These are phyloP conservation scores for Aspergillus affinis DNA, from an alignment of 495 filamentous ascomycete species.

Conservation along the genomic window DNA sequence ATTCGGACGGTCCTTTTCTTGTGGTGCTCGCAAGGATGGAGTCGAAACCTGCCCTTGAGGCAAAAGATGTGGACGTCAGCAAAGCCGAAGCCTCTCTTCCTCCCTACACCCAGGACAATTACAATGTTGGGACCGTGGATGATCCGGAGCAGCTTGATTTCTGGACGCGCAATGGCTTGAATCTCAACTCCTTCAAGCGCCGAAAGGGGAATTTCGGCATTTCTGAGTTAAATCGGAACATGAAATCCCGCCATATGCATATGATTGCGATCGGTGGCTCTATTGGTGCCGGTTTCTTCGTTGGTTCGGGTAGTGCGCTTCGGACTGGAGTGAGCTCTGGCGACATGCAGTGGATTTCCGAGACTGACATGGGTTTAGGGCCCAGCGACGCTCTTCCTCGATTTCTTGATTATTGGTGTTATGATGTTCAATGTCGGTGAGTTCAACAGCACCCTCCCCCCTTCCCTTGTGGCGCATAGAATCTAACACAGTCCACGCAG, in stretches of 20 bases:
- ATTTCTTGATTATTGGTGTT: constrained; percentile 46
- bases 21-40: background rate
- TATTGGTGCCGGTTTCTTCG: constrained; percentile 56
- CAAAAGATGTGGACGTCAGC: background rate
- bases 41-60: constrained; percentile 1
- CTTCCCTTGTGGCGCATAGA: background rate
- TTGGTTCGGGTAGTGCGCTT: constrained; percentile 47
- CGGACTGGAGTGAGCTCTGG: constrained; percentile 13
- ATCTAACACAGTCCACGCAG: constrained; percentile 36
- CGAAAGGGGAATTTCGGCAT: constrained; percentile 3
- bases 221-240: constrained; percentile 33
- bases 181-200: constrained; percentile 45
- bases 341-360: background rate
- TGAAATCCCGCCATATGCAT: constrained; percentile 65
- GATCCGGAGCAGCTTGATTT: constrained; percentile 28
- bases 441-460: background rate
- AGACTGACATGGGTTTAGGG: constrained; percentile 7
- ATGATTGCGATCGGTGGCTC: constrained; percentile 71
- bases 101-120: constrained; percentile 11
- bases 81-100: constrained; percentile 8
- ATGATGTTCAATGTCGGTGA: constrained; percentile 42
- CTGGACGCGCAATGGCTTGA: constrained; percentile 52
- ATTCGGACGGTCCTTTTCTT: background rate
- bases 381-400: constrained; percentile 44
- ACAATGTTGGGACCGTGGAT: constrained; percentile 14